Conservation (phyloP, 441 rosid species). For the Bruguiera hainesii region DNA sequence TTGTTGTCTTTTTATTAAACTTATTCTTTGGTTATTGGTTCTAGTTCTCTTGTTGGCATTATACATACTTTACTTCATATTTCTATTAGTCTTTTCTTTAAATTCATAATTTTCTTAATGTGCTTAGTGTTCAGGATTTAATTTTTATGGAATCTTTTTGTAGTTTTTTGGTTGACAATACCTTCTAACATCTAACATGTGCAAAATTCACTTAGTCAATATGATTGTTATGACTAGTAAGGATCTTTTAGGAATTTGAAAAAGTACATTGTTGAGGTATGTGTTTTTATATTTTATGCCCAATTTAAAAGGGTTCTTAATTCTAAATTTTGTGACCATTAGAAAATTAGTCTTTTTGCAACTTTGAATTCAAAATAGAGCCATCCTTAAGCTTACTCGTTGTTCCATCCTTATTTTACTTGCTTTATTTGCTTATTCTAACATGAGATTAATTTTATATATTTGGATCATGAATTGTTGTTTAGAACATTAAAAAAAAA, state of each 20-base stretch:
- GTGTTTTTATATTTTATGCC: background rate
- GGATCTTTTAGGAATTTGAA: conserved; percentile 36
- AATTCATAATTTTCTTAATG: background rate
- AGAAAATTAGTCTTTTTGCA: background rate
- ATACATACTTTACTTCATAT: background rate
- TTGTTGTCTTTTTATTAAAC: no score
- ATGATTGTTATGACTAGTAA: conserved; percentile 60
- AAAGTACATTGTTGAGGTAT: conserved; percentile 83
- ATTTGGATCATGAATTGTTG: no score
- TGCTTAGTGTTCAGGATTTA: background rate
- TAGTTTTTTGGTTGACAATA: conserved; percentile 44
- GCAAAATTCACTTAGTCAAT: conserved; percentile 78
- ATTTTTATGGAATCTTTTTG: conserved; percentile 4
- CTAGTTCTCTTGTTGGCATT: no score
- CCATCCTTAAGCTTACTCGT: no score
- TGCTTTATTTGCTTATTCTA: no score
- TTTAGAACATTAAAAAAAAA: no score
- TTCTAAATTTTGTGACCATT: background rate
- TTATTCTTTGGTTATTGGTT: no score
- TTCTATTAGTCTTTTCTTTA: background rate
- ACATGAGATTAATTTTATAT: no score
- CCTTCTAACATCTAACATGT: conserved; percentile 86
- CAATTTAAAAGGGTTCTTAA: background rate
- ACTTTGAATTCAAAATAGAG: no score
- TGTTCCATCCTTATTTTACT: no score